These are phyloP conservation scores for Aegilops tauschii DNA, from an alignment of 176 grass and related monocot species.

Conservation along the genomic window DNA sequence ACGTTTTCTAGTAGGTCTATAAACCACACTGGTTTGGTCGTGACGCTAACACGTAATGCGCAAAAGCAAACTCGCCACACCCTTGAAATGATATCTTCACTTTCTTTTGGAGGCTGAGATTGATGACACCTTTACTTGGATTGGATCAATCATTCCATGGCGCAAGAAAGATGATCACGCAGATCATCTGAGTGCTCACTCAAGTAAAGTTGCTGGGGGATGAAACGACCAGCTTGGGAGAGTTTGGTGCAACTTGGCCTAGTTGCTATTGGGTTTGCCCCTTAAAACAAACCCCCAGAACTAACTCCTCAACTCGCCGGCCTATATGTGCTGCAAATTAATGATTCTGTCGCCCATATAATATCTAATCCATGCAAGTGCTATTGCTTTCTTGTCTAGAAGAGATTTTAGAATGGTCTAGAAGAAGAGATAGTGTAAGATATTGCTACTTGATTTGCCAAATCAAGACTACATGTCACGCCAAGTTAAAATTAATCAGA, in stretches of 20 bases:
- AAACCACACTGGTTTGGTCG: background rate
- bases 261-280: constrained; percentile 43
- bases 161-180: constrained; percentile 23
- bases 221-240: constrained; percentile 30
- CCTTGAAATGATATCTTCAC: constrained; percentile 26
- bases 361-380: constrained; percentile 28
- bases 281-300: constrained; percentile 41
- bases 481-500: constrained; percentile 14
- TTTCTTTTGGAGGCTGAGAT: constrained; percentile 11
- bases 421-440: constrained; percentile 7
- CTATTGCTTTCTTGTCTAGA: constrained; percentile 25
- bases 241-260: constrained; percentile 39
- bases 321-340: constrained; percentile 17
- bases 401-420: constrained; percentile 3
- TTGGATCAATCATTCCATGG: constrained; percentile 21
- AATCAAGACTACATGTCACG: constrained; percentile 12
- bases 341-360: constrained; percentile 38
- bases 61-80: background rate
- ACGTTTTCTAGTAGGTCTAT: background rate
- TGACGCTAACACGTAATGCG: background rate
- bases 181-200: constrained; percentile 38
- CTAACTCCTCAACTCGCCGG: constrained; percentile 35
- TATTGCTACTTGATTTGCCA: constrained; percentile 33
- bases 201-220: constrained; percentile 33
- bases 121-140: background rate